Evolutionary conservation across 2,329 filamentous ascomycete species (phyloP), one percentile per base, ranked within the genome.

Genomic region (Leptosphaerulina australis): DNA sequence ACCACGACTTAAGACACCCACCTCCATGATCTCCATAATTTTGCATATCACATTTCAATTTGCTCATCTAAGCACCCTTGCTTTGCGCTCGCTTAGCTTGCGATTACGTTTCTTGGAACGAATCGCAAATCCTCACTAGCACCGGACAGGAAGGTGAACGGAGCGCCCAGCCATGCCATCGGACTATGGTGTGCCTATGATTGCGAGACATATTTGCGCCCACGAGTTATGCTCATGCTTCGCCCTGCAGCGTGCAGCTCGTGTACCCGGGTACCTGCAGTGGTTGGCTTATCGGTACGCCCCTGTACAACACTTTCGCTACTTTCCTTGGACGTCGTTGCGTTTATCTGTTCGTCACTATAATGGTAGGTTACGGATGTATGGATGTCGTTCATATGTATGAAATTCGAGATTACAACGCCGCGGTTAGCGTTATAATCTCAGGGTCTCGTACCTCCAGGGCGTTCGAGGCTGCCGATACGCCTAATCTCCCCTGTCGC

Each of bases 201-300:
- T 38, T 24, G 30, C 48, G 36, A 51, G 38, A 33, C 29, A 28
- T 43, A 44, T 47, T 12, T 34, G 24, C 34, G 11, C 47, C 36
- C 35, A 40, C 26, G 43, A 37, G 29, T 24, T 37, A 29, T 29
- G 31, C 31, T 44, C 44, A 44, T 47, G 35, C 44, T 31, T 43
- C 41, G 31, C 31, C 43, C 47, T 47, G 56, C 31, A 39, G 24
- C 35, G 28, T 37, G 53, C 37, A 47, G 38, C 24, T 51, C 45
- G 50, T 48, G 43, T 39, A 11, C 12, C 33, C 56, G 56, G 56
- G 56, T 59, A 58, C 56, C 56, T 59, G 56, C 54, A 59, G 56
- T 43, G 43, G 33, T 18, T 34, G 50, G 12, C 30, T 44, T 37
- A 38, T 43, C 15, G 14, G 10, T 21, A 47, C 30, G 38, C 30